These are phyloP conservation scores for Naematelia encephala DNA, from an alignment of 768 basidiomycete genomes.

Conservation along the genomic window DNA sequence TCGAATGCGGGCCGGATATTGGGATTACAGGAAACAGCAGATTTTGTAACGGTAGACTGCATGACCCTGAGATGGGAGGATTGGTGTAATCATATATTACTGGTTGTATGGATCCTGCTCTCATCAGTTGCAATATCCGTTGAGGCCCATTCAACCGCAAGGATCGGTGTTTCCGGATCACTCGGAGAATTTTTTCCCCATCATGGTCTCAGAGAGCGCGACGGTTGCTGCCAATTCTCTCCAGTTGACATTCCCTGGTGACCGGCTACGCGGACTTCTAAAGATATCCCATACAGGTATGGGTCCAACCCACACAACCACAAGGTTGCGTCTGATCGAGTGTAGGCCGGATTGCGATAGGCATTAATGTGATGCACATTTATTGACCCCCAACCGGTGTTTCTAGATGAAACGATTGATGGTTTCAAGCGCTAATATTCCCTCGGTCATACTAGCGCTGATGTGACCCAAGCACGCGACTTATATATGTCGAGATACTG, in stretches of 20 bases:
- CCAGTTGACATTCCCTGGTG: background rate
- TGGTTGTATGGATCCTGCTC: no score
- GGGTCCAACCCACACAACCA: background rate
- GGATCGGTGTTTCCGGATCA: no score
- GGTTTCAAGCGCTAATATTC: no score
- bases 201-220: background rate
- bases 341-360: background rate
- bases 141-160: no score
- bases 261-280: background rate
- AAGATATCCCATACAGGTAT: background rate
- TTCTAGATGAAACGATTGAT: background rate
- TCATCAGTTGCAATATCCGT: no score
- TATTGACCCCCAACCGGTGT: background rate
- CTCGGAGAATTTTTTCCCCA: no score
- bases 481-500: background rate
- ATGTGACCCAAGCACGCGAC: background rate
- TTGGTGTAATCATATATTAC: no score
- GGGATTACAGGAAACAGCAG: constrained; percentile 31
- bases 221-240: background rate
- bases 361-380: background rate
- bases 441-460: background rate
- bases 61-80: no score
- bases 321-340: background rate
- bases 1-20: constrained; percentile 47
- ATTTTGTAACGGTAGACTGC: background rate